Base-by-base conservation (phyloP, 176 grass and related monocot species). In the Miscanthus lutarioriparius region DNA sequence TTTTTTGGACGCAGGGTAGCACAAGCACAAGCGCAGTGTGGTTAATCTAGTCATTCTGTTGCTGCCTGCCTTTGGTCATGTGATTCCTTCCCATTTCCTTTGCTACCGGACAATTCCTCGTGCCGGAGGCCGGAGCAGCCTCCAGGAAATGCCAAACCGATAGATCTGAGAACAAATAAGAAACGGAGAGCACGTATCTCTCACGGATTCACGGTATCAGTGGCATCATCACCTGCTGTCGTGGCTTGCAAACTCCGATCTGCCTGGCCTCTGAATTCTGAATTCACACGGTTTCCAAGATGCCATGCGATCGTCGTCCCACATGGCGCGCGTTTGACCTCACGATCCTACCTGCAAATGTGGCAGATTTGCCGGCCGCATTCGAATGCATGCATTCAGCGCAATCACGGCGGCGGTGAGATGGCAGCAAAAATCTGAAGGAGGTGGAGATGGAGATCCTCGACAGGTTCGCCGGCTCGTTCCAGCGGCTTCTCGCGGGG, bases 1-100 rank as follows among this genome's bases (percentile, higher is more conserved):
- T 35, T 35, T 35, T 35, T 35, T 3, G 3, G 40, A 41, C n/a
- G n/a, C n/a, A n/a, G n/a, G n/a, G 43, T 45, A 48, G 45, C 45
- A 48, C 43, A 45, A 45, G 43, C 43, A 39, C 7, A 45, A 45
- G 48, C 48, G 48, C 53, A 81, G 23, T 81, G 39, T 72, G 78
- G 72, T 12, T 84, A 82, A 82, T 82, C 83, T 70, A 65, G 71
- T 65, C 32, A 82, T 72, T 86, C 64, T 78, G 78, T 70, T 90
- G 83, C 72, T 26, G 39, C 12, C 27, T 49, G 72, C 16, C 41
- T 78, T 76, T 64, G 78, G 9, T 36, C 65, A 26, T 45, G 83
- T 45, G 83, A 82, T 90, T 88, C 61, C 83, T 62, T 0, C 0
- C n/a, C 10, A 26, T 62, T 62, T 12, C 63, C 15, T 66, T 38